Percentiles rank a stretch among this genome's conserved stretches.
These are phyloP conservation scores for Luvunga scandens DNA, from an alignment of 345 rosid genomes.

Conservation along the genomic window DNA sequence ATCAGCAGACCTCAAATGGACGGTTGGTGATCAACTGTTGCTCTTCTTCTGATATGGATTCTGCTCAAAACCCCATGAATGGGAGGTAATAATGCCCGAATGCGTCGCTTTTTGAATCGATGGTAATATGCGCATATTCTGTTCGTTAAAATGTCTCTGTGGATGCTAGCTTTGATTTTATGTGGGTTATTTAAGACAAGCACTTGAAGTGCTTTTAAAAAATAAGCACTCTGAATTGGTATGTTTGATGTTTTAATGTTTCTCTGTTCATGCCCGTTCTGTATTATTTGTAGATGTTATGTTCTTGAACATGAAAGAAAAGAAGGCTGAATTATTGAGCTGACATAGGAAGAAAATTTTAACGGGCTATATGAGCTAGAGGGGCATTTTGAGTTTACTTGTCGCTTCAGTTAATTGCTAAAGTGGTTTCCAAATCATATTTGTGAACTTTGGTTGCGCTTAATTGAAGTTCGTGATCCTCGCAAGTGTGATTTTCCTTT, in stretches of 20 bases:
- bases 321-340: not conserved
- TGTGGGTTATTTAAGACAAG: not conserved
- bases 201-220: not conserved
- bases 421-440: not conserved
- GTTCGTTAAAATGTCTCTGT: slow-evolving; percentile 46
- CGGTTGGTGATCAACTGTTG: slow-evolving; percentile 45
- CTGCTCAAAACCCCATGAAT: slow-evolving; percentile 43
- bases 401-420: not conserved
- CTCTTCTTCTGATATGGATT: slow-evolving; percentile 46
- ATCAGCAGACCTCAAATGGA: slow-evolving; percentile 24
- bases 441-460: not conserved
- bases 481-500: no score
- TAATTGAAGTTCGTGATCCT: not conserved
- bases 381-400: not conserved
- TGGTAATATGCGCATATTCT: slow-evolving; percentile 11
- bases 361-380: not conserved
- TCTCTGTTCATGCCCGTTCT: not conserved
- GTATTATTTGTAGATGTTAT: not conserved
- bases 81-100: slow-evolving; percentile 32
- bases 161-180: not conserved
- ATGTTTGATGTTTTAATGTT: not conserved
- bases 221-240: not conserved
- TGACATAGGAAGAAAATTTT: not conserved
- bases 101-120: not conserved
- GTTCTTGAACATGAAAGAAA: not conserved